Evolutionary conservation across 2,329 filamentous ascomycete species (phyloP).

Genomic region (Leptographium flavum): DNA sequence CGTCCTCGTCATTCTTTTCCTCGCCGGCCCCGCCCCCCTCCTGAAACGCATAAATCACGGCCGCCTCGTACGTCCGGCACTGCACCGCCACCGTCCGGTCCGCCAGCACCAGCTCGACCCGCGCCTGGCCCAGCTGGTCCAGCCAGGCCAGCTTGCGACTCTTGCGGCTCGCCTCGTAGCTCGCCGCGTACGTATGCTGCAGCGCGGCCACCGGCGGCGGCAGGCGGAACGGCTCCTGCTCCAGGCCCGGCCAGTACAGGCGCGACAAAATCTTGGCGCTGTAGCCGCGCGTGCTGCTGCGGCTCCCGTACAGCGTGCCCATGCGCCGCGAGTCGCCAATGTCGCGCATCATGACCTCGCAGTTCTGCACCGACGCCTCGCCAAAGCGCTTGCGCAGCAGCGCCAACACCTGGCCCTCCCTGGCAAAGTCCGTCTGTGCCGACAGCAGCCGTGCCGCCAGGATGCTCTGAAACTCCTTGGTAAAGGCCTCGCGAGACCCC

Average conservation of each 20-base stretch:
- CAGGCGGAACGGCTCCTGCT: slow-evolving; percentile 52
- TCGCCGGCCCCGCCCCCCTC: slow-evolving; percentile 22
- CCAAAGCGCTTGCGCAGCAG: slow-evolving; percentile 82
- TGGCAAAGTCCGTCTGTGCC: slow-evolving; percentile 55
- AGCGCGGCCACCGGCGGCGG: slow-evolving; percentile 43
- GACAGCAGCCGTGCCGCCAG: slow-evolving; percentile 69
- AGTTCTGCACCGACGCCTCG: slow-evolving; percentile 72
- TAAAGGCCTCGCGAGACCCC: slow-evolving; percentile 80
- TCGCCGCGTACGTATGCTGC: slow-evolving; percentile 56
- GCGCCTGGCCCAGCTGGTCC: slow-evolving; percentile 65
- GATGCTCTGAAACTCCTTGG: slow-evolving; percentile 82
- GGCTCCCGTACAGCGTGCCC: slow-evolving; percentile 46
- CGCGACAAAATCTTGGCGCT: slow-evolving; percentile 80
- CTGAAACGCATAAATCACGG: slow-evolving; percentile 74
- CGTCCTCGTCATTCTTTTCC: slow-evolving; percentile 12
- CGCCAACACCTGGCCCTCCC: slow-evolving; percentile 70
- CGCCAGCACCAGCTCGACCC: slow-evolving; percentile 66
- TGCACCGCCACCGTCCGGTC: slow-evolving; percentile 63
- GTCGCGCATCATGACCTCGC: slow-evolving; percentile 95
- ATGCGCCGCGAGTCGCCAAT: slow-evolving; percentile 70
- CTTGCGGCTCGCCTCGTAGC: slow-evolving; percentile 68
- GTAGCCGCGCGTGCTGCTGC: slow-evolving; percentile 24
- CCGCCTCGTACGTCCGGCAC: slow-evolving; percentile 73
- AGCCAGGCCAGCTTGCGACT: slow-evolving; percentile 83
- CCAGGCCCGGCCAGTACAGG: slow-evolving; percentile 81